Conservation (phyloP, 176 grass and related monocot genomes). For the Thinopyrum elongatum region DNA sequence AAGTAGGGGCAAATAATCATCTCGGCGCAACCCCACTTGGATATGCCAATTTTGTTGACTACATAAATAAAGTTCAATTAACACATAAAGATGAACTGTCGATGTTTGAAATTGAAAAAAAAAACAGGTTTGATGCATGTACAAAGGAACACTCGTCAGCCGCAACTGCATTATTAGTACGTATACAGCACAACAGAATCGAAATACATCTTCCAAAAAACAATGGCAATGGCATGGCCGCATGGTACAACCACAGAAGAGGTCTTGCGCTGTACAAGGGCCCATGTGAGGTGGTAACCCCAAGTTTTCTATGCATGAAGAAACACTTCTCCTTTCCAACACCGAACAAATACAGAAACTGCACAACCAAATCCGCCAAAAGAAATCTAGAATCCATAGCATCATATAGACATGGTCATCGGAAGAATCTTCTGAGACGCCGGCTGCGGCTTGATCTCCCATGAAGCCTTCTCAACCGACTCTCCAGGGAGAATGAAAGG, state of each 20-base stretch:
- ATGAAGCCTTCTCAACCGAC: slow-evolving; percentile 66
- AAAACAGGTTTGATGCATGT: too few species aligned
- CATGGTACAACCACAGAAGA: neutral
- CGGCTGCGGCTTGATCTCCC: slow-evolving; percentile 78
- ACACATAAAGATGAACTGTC: too few species aligned
- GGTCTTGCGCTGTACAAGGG: neutral
- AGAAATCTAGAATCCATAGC: neutral
- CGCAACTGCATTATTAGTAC: too few species aligned
- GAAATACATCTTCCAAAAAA: neutral
- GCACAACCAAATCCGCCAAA: neutral
- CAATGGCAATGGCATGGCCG: too few species aligned
- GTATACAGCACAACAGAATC: neutral
- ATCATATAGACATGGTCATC: slow-evolving; percentile 78
- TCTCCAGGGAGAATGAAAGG: slow-evolving; percentile 76
- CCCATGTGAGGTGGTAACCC: neutral
- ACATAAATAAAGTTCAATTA: too few species aligned
- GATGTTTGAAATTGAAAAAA: too few species aligned
- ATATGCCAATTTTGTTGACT: too few species aligned
- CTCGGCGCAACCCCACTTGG: too few species aligned
- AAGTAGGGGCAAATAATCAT: too few species aligned
- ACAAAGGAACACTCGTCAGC: too few species aligned
- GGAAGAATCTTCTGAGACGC: slow-evolving; percentile 71
- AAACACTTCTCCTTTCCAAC: neutral
- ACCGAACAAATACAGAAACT: neutral
- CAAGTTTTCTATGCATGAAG: neutral